Percentiles rank a stretch among this genome's conserved stretches.
Evolutionary conservation across 1,139 yeast species (phyloP).

Genomic region (Pichia sp.): DNA sequence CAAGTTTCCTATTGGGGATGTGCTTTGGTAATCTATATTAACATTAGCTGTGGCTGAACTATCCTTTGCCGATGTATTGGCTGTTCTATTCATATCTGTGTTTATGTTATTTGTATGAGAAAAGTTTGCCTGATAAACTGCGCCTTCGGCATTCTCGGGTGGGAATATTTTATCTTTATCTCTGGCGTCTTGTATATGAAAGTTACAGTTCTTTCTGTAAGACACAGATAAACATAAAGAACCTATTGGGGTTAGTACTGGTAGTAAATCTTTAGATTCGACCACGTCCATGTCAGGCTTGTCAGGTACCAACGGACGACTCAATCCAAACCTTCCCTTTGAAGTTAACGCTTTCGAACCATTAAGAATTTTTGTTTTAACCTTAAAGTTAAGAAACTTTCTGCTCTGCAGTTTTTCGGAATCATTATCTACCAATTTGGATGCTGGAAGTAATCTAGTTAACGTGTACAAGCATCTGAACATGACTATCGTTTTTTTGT

Average conservation of each 20-base stretch:
- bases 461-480: constrained; percentile 72
- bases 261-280: constrained; percentile 44
- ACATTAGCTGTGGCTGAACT: not conserved
- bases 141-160: not conserved
- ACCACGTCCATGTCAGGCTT: constrained; percentile 13
- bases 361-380: constrained; percentile 64
- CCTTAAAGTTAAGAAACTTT: constrained; percentile 26
- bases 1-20: constrained; percentile 16
- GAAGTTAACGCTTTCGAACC: constrained; percentile 76
- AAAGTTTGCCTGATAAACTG: not conserved
- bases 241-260: constrained; percentile 74
- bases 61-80: not conserved
- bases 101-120: not conserved
- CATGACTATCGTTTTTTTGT: constrained; percentile 69
- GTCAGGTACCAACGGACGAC: constrained; percentile 50
- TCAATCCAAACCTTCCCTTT: constrained; percentile 79
- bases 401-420: constrained; percentile 22
- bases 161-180: not conserved
- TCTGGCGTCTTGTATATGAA: constrained; percentile 37
- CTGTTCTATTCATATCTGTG: constrained; percentile 1
- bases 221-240: constrained; percentile 69
- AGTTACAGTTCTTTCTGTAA: constrained; percentile 67
- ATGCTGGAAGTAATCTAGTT: constrained; percentile 67
- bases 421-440: constrained; percentile 40
- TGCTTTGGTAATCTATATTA: not conserved